These are phyloP conservation scores for Entomortierella beljakovae DNA, from an alignment of 192 early-diverging fungal genomes.

Conservation along the genomic window DNA sequence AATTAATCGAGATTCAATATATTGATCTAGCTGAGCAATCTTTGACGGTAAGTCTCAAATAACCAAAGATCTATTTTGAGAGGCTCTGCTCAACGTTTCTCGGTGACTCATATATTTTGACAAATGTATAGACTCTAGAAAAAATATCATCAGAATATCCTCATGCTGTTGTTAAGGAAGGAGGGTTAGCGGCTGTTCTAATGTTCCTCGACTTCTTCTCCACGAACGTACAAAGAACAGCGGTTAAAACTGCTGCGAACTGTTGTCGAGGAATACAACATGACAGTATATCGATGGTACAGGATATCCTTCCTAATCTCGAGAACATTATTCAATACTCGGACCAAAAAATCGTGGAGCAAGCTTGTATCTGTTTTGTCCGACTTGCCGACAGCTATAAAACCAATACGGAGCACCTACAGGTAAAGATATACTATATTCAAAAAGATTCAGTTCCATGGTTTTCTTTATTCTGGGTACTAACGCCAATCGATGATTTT, in stretches of 20 bases:
- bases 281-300: slow-evolving; percentile 68
- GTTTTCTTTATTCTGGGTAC: no score
- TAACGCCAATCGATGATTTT: slow-evolving; percentile 31
- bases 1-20: slow-evolving; percentile 87
- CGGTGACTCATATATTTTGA: no score
- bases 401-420: slow-evolving; percentile 56
- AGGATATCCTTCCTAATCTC: slow-evolving; percentile 77
- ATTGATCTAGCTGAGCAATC: slow-evolving; percentile 95
- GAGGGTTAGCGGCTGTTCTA: slow-evolving; percentile 80
- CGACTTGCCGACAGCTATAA: slow-evolving; percentile 74
- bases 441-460: not conserved
- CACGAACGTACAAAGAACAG: slow-evolving; percentile 84
- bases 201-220: slow-evolving; percentile 93
- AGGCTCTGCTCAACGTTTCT: no score
- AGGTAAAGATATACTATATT: slow-evolving; percentile 9
- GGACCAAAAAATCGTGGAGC: slow-evolving; percentile 81
- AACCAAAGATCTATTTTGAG: no score
- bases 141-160: slow-evolving; percentile 83
- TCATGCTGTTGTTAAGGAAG: slow-evolving; percentile 71
- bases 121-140: slow-evolving; percentile 67
- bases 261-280: slow-evolving; percentile 66
- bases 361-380: slow-evolving; percentile 71
- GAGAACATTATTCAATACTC: slow-evolving; percentile 74
- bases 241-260: slow-evolving; percentile 80
- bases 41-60: slow-evolving; percentile 62